Percentiles rank a stretch among this genome's conserved stretches.
phyloP scores from a whole-genome alignment of 78 protist genomes.

The Thecamonas trahens region DNA sequence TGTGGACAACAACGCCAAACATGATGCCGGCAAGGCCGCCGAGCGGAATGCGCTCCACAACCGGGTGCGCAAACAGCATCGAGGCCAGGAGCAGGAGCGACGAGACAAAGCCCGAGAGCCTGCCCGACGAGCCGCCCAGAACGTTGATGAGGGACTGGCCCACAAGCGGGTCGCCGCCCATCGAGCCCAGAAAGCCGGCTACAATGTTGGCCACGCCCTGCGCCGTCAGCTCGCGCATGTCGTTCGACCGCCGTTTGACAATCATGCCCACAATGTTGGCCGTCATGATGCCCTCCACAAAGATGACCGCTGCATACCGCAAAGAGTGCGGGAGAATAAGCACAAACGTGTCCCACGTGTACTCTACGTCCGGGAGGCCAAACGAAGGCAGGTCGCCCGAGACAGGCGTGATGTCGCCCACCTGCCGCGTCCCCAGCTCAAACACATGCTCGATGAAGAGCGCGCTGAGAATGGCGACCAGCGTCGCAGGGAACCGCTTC shows the following conservation, averaged over 20 bases:
- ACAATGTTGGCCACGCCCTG: not conserved
- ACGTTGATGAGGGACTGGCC: not conserved
- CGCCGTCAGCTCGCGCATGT: not conserved
- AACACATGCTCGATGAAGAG: not conserved
- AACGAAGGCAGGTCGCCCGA: not conserved
- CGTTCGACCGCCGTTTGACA: not conserved
- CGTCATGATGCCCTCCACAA: not conserved
- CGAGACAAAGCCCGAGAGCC: not conserved
- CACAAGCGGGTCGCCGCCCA: constrained; percentile 1
- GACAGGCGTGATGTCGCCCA: not conserved
- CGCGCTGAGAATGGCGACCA: not conserved
- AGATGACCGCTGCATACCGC: not conserved
- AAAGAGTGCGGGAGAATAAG: not conserved
- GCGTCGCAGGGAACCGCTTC: not conserved
- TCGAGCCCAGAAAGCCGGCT: not conserved
- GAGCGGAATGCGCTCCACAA: not conserved
- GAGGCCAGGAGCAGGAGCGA: not conserved
- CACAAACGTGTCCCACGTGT: not conserved
- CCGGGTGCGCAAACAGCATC: not conserved
- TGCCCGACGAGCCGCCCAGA: not conserved
- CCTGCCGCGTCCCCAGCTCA: not conserved
- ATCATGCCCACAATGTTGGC: not conserved
- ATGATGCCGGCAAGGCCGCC: not conserved
- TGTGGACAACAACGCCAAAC: not conserved
- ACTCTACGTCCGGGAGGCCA: not conserved